These are phyloP conservation scores for Picea abies DNA, from an alignment of 83 land plant genomes.

Conservation along the genomic window DNA sequence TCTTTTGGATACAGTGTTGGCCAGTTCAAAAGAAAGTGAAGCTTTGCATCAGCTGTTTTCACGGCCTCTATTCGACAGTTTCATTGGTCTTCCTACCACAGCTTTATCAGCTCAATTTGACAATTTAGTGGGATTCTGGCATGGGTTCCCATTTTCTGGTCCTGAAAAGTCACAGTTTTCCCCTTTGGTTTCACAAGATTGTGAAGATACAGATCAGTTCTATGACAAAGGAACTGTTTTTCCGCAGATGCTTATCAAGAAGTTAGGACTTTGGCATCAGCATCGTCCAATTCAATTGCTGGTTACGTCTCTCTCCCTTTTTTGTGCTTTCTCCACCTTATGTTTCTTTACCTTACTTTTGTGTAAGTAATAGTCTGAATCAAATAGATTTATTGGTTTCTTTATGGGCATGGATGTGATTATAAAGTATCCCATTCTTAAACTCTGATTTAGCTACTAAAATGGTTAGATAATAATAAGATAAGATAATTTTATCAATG, in stretches of 20 bases:
- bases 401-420: too few relatives aligned
- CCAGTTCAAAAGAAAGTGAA: not conserved
- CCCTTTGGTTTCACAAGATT: not conserved
- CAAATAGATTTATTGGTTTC: too few relatives aligned
- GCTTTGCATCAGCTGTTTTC: slow-evolving; percentile 11
- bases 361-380: too few relatives aligned
- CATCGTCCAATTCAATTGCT: not conserved
- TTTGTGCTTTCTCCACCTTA: too few relatives aligned
- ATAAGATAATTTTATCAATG: too few relatives aligned
- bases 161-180: not conserved
- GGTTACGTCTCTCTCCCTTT: not conserved
- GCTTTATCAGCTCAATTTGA: not conserved
- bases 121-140: slow-evolving; percentile 9
- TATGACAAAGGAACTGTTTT: slow-evolving; percentile 4
- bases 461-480: too few relatives aligned
- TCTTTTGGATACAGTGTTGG: slow-evolving; percentile 14
- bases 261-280: slow-evolving; percentile 5
- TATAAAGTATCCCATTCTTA: too few relatives aligned
- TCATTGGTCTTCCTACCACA: not conserved
- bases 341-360: too few relatives aligned
- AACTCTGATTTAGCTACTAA: too few relatives aligned
- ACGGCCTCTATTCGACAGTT: slow-evolving; percentile 1
- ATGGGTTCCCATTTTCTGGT: not conserved
- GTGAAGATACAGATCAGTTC: not conserved
- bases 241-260: not conserved